phyloP scores from a whole-genome alignment of 2,329 filamentous ascomycete genomes.

The Neobulgaria alba region DNA sequence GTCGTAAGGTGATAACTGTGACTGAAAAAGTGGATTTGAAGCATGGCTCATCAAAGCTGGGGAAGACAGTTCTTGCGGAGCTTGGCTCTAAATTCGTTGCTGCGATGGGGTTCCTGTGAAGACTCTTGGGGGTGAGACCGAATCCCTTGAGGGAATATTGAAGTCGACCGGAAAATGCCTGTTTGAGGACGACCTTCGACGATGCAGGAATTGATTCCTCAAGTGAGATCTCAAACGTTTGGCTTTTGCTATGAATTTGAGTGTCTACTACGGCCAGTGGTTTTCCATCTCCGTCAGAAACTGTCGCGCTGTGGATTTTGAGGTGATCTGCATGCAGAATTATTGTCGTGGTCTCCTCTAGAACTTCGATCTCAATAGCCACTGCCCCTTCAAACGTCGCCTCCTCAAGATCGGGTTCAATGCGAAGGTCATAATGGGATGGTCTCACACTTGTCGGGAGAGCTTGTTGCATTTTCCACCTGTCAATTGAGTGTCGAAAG shows the following conservation, averaged over 20 bases:
- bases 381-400: conserved; percentile 60
- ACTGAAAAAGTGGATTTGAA: conserved; percentile 62
- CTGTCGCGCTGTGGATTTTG: conserved; percentile 41
- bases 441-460: conserved; percentile 61
- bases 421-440: conserved; percentile 55
- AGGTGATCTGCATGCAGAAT: conserved; percentile 58
- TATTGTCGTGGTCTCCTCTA: conserved; percentile 55
- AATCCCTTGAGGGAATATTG: conserved; percentile 41
- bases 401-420: conserved; percentile 58
- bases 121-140: conserved; percentile 41
- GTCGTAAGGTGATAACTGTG: conserved; percentile 56
- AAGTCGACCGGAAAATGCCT: conserved; percentile 53
- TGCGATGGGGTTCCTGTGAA: conserved; percentile 54
- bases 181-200: conserved; percentile 50
- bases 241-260: conserved; percentile 1
- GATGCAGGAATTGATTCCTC: conserved; percentile 48
- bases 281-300: conserved; percentile 2
- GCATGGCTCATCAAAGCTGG: conserved; percentile 66
- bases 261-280: background rate
- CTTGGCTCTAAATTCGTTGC: conserved; percentile 67
- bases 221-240: conserved; percentile 51
- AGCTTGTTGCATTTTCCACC: background rate
- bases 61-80: conserved; percentile 56
- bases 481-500: too few relatives aligned
- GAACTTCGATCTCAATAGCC: conserved; percentile 54